Evolutionary conservation across 1,284 basidiomycete species (phyloP).

Genomic region (Meira nashicola): DNA sequence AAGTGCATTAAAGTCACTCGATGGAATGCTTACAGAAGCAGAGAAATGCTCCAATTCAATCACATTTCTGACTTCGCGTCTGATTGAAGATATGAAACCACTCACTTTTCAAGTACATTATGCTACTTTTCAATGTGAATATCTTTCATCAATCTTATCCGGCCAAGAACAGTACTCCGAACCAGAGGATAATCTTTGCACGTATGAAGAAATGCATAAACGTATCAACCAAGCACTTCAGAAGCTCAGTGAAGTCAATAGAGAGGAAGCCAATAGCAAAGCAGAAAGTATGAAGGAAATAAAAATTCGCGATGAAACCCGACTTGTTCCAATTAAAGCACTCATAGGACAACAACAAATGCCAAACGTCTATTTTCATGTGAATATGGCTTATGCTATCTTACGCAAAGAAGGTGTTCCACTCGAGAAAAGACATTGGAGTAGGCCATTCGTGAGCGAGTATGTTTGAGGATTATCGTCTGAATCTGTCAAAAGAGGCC

Average conservation of each 20-base stretch:
- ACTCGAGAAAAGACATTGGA: slow-evolving; percentile 5
- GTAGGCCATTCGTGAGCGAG: slow-evolving; percentile 1
- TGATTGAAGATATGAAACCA: slow-evolving; percentile 7
- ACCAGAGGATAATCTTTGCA: slow-evolving; percentile 1
- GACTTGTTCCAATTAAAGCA: neutral
- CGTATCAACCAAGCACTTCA: neutral
- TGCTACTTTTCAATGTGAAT: neutral
- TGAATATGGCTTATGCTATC: slow-evolving; percentile 6
- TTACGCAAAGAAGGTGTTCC: slow-evolving; percentile 3
- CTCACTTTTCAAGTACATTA: slow-evolving; percentile 1
- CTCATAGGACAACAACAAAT: neutral
- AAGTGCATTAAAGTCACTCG: slow-evolving; percentile 3
- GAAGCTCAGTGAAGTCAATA: neutral
- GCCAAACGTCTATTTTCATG: slow-evolving; percentile 8
- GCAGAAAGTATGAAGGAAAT: neutral
- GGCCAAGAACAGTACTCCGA: slow-evolving; percentile 1
- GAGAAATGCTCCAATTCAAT: neutral
- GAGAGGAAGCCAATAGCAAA: neutral
- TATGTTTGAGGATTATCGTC: too few species aligned
- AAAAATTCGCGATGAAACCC: too few species aligned
- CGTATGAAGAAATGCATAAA: too few species aligned
- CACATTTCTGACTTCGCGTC: neutral
- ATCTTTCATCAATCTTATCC: neutral
- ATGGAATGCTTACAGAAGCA: slow-evolving; percentile 2
- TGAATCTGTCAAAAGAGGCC: too few species aligned